Evolutionary conservation across 2,329 filamentous ascomycete species (phyloP), one percentile per base, ranked within the genome.

Genomic region (Phaeosphaeria sp.): DNA sequence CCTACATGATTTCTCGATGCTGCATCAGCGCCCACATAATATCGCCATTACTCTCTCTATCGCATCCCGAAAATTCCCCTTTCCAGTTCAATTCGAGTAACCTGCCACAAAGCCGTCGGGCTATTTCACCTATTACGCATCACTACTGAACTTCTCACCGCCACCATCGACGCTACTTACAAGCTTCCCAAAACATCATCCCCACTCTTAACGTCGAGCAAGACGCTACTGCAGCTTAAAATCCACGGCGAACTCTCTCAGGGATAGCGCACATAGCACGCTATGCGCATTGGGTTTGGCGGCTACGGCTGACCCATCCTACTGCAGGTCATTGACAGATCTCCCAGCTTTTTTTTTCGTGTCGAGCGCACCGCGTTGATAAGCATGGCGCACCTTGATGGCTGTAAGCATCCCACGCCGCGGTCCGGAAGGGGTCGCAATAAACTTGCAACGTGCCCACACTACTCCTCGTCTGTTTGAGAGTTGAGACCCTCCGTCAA

Each of bases 301-400:
- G 41, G 17, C 33, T 56, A 60, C 56, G 56, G 55, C 63, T 59
- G 60, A 23, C 58, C 63, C 59, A 56, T 57, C n/a, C n/a, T n/a
- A n/a, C n/a, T n/a, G n/a, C n/a, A n/a, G 55, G 63, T 63, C 63
- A 51, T 61, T 56, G 41, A 41, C 52, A 53, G 62, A 61, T 10
- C 30, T 54, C 6, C 18, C 56, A 60, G 59, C 56, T 58, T 61
- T 59, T 58, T 61, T 59, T 53, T 33, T 55, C 50, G 33, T 50
- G 44, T 36, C 41, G 39, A 52, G 30, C 48, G 53, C 46, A 36
- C 13, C 30, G 30, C 30, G 46, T 54, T 58, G 63, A 60, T 58
- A 64, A 64, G 59, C 55, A 44, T 39, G 43, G 25, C 44, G 55
- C 33, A 67, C 59, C 64, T 49, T 63, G 61, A 66, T 66, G 61